Base-by-base conservation (phyloP, 768 basidiomycete species). In the Galerina marginata region DNA sequence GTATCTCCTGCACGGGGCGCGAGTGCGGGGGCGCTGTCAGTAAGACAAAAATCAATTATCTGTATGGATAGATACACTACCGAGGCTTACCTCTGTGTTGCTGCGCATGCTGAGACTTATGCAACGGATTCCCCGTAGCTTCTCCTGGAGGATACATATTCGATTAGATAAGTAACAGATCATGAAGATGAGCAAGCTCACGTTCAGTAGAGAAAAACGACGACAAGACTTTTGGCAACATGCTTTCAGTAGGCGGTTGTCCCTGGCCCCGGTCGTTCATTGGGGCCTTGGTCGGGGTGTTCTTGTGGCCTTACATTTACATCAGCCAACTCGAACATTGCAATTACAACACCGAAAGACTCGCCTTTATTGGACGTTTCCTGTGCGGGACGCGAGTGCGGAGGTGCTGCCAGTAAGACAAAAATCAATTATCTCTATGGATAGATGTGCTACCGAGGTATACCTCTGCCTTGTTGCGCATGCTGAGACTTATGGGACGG, bases 71-170 rank as follows among this genome's bases (percentile, higher is more conserved):
- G 38, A 55, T 61, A 54, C 42, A 59, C 33, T 59, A 54, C 56
- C 39, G 45, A 62, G 52, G 57, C 61, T 62, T 58, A 62, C 61
- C 51, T 51, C 58, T 62, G 61, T 58, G 61, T 43, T 59, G 58
- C 45, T 59, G 54, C 54, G 54, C 54, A 55, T 55, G 58, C 49
- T 59, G 58, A 59, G 58, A 45, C 58, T 58, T 58, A 59, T 53
- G 45, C 61, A 52, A 62, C 36, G 61, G 61, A 43, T 43, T 33
- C 29, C 29, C 29, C 2, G 29, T 5, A 33, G 29, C 29, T 56
- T 56, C 36, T 42, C 43, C 55, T 56, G 55, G 44, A 42, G 44
- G 55, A 56, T 33, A 20, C 44, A 56, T 25, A 29, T 7, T 46
- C 29, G 29, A 33, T 33, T 33, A 61, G 29, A 29, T 45, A 51